Conservation (phyloP, 176 grass and related monocot species). For the Carex kokanica region DNA sequence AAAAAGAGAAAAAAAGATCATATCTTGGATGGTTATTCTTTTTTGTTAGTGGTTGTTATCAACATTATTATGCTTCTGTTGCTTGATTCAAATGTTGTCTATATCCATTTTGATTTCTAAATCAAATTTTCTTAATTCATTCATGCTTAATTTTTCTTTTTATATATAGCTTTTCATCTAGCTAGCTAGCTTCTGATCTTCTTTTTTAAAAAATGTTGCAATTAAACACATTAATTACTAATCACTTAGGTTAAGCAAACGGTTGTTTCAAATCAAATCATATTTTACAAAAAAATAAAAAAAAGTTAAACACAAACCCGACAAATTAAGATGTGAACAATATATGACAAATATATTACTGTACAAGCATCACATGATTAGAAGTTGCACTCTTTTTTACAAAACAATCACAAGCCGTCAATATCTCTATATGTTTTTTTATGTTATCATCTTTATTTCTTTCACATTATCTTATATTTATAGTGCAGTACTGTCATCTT, state of each 20-base stretch:
- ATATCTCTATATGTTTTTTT: not conserved
- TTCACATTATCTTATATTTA: not conserved
- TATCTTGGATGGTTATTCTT: not conserved
- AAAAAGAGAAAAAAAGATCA: not conserved
- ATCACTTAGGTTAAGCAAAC: not conserved
- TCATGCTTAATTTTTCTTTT: not conserved
- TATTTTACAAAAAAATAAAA: slow-evolving; percentile 3
- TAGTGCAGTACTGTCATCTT: not conserved
- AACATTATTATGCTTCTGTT: not conserved
- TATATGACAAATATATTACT: slow-evolving; percentile 21
- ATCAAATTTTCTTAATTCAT: not conserved
- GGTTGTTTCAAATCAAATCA: slow-evolving; percentile 13
- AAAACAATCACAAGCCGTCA: not conserved
- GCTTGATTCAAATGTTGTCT: not conserved
- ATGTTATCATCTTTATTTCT: not conserved
- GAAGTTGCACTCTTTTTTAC: not conserved
- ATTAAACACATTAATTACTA: not conserved
- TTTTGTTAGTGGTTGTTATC: not conserved
- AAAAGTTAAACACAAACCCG: not conserved
- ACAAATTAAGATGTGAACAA: slow-evolving; percentile 12
- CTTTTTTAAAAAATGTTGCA: not conserved
- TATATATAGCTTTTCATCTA: not conserved
- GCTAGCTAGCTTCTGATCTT: not conserved
- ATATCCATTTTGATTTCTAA: not conserved
- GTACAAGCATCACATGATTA: not conserved